phyloP scores from a whole-genome alignment of 768 basidiomycete species.

The Rhizopogon vesiculosus region DNA sequence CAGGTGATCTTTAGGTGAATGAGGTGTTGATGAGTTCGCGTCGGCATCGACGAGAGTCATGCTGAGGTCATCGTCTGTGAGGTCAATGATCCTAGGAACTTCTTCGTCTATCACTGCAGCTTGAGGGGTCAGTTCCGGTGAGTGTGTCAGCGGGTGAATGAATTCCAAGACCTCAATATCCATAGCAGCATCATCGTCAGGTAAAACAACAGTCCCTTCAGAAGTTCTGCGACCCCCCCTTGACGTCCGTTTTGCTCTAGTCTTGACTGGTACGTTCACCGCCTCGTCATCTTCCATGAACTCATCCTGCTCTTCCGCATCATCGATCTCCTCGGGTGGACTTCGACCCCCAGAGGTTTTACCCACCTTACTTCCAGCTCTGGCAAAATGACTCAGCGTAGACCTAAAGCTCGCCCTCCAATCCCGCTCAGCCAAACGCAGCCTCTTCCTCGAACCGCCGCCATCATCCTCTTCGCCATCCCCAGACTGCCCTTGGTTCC shows the following conservation, averaged over 20 bases:
- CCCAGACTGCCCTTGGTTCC: conserved; percentile 32
- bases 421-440: conserved; percentile 16
- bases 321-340: conserved; percentile 9
- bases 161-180: conserved; percentile 14
- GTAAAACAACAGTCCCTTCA: conserved; percentile 14
- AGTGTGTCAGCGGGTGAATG: conserved; percentile 12
- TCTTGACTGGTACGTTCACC: conserved; percentile 6
- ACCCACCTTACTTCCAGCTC: conserved; percentile 36
- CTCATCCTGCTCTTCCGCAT: conserved; percentile 13
- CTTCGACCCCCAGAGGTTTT: conserved; percentile 16
- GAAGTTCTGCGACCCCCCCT: conserved; percentile 12
- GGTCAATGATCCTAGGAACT: background rate
- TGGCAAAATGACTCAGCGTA: conserved; percentile 49
- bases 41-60: conserved; percentile 22
- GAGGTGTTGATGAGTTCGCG: background rate
- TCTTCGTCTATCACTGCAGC: background rate
- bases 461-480: background rate
- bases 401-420: conserved; percentile 36
- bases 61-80: conserved; percentile 12
- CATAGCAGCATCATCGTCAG: conserved; percentile 21
- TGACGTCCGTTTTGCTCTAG: conserved; percentile 9
- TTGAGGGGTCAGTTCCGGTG: background rate
- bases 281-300: conserved; percentile 10
- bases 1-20: background rate
- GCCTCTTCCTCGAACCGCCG: conserved; percentile 31